These are phyloP conservation scores for Flaveria linearis DNA, from an alignment of 129 eudicot species.

Conservation along the genomic window DNA sequence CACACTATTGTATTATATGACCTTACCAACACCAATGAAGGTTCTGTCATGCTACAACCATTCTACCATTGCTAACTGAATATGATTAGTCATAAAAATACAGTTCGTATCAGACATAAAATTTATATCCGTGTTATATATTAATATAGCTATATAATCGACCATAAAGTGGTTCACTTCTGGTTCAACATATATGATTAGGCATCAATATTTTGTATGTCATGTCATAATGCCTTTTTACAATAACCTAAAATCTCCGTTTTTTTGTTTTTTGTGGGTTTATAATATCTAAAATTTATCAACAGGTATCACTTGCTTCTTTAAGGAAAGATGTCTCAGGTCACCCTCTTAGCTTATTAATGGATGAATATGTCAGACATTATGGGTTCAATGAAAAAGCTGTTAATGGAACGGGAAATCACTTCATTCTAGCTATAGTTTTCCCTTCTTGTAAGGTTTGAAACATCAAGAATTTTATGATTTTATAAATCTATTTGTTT, in stretches of 20 bases:
- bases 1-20: background rate
- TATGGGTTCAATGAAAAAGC: constrained; percentile 47
- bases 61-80: constrained; percentile 1
- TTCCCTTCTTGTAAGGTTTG: constrained; percentile 86
- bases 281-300: background rate
- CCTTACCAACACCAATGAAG: constrained; percentile 4
- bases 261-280: constrained; percentile 1
- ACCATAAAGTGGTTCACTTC: background rate
- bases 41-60: constrained; percentile 9
- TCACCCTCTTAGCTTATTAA: constrained; percentile 61
- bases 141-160: background rate
- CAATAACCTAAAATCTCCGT: background rate
- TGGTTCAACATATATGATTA: background rate
- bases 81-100: background rate
- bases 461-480: background rate
- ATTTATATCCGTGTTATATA: background rate
- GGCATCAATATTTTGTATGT: constrained; percentile 2
- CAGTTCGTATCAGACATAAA: background rate
- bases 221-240: constrained; percentile 4
- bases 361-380: constrained; percentile 48
- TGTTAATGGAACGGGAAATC: constrained; percentile 56
- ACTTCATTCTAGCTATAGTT: constrained; percentile 78
- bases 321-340: constrained; percentile 35
- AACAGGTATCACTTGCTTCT: constrained; percentile 79
- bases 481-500: background rate